Percentiles rank a stretch among this genome's conserved stretches.
Evolutionary conservation across 148 eudicot species (phyloP).

Genomic region (Gaultheria prostrata): DNA sequence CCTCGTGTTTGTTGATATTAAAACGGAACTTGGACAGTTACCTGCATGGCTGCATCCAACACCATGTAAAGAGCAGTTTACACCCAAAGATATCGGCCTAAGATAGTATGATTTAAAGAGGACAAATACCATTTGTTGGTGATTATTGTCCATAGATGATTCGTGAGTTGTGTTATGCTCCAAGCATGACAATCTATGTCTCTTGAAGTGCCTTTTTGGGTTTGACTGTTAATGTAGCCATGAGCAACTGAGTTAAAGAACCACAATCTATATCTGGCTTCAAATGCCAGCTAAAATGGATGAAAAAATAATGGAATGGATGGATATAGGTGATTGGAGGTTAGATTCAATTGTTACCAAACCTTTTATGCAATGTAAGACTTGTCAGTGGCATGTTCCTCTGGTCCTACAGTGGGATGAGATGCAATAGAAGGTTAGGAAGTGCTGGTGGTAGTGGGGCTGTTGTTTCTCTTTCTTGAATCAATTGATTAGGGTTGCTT

Average conservation of each 20-base stretch:
- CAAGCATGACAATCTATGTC: not conserved
- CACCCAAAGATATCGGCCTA: not conserved
- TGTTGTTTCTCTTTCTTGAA: not conserved
- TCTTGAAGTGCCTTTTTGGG: constrained; percentile 1
- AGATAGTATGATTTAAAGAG: not conserved
- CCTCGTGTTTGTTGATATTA: not conserved
- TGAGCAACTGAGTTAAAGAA: not conserved
- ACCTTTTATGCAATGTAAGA: not conserved
- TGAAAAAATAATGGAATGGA: not conserved
- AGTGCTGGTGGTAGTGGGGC: not conserved
- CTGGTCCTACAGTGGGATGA: not conserved
- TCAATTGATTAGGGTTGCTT: not conserved
- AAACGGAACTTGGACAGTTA: not conserved
- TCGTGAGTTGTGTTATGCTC: not conserved
- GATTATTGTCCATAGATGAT: not conserved
- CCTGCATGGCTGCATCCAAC: not conserved
- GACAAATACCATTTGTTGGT: not conserved
- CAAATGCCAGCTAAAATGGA: constrained; percentile 1
- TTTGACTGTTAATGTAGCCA: not conserved
- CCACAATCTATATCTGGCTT: not conserved
- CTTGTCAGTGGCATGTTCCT: not conserved
- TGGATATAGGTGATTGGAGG: constrained; percentile 12
- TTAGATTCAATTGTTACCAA: not conserved
- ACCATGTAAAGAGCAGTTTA: not conserved
- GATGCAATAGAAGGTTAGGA: not conserved